phyloP scores from a whole-genome alignment of 2,329 filamentous ascomycete genomes.

The Colletotrichum cereale region DNA sequence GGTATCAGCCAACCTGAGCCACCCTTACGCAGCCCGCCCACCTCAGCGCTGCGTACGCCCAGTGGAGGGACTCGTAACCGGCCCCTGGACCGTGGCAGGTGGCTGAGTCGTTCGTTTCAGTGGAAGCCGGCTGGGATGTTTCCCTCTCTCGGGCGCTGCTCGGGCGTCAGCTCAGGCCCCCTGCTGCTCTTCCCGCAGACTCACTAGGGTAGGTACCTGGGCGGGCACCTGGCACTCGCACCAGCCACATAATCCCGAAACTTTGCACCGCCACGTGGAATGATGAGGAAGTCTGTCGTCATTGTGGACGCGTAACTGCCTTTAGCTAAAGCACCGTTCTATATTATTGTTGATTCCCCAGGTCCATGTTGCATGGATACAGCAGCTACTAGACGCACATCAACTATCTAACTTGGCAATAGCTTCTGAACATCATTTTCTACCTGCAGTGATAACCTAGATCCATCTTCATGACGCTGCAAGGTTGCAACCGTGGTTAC shows the following conservation, averaged over 20 bases:
- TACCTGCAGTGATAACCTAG: too few species aligned
- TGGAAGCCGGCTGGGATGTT: constrained; percentile 27
- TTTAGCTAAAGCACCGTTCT: not conserved
- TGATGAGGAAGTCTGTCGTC: constrained; percentile 36
- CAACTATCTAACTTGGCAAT: not conserved
- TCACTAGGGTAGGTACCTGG: not conserved
- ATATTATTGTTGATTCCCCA: not conserved
- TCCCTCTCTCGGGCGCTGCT: constrained; percentile 31
- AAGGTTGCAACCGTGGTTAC: not conserved
- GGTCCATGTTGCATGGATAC: not conserved
- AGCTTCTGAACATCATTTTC: not conserved
- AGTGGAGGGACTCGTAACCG: constrained; percentile 34
- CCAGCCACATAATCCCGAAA: constrained; percentile 25
- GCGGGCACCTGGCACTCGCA: not conserved
- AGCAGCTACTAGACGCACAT: not conserved
- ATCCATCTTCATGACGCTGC: not conserved
- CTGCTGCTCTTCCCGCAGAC: not conserved
- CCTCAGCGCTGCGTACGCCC: constrained; percentile 5
- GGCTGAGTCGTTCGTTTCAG: constrained; percentile 40
- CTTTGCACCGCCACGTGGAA: constrained; percentile 39
- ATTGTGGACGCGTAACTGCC: constrained; percentile 33
- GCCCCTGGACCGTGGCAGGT: constrained; percentile 30
- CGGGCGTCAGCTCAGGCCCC: constrained; percentile 33
- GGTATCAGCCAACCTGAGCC: constrained; percentile 3
- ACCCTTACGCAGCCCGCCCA: constrained; percentile 18